Base-by-base conservation (phyloP, 257 asterid genomes). In the Penstemon eatonii region DNA sequence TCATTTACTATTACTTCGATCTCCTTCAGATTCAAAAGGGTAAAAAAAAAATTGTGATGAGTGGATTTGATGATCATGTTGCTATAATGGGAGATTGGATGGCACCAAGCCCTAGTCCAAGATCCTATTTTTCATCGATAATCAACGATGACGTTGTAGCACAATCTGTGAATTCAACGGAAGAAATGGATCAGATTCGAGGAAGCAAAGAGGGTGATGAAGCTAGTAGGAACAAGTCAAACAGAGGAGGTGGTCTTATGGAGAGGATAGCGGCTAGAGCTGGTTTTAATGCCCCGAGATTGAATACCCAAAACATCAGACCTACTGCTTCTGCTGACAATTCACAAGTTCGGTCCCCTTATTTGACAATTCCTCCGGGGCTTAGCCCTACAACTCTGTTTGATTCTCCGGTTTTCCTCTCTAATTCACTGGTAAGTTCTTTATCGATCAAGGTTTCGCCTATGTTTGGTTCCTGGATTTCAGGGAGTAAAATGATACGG, bases 231-330 rank as follows among this genome's bases (percentile, higher is more conserved):
- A 25, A 25, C 66, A 71, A 68, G 45, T 60, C 67, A 51, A 78
- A 70, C 69, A 61, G 78, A 15, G 73, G 84, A 8, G 95, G 93
- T 49, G 87, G 93, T 56, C 96, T 91, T 51, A 61, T 85, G 75
- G 96, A 91, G 78, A 84, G 97, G 76, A 87, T 76, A 73, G 96
- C 90, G 52, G 92, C 95, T 77, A 75, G 97, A 76, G 91, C 96
- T 47, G 97, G 97, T 63, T 87, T 89, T 71, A 89, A 81, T 66
- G 89, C 95, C 74, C 95, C 97, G 3, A 84, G 85, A 77, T 71
- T 91, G 81, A 80, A 87, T 75, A 89, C 90, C 2, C 90, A 84
- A 63, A 80, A 79, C 74, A 81, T 87, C 62, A 84, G 83, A 54
- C 73, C 87, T 53, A 68, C 79, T 19, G 84, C 81, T 63, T 78